These are phyloP conservation scores for Rubus parviflorus DNA, from an alignment of 306 rosid species.

Conservation along the genomic window DNA sequence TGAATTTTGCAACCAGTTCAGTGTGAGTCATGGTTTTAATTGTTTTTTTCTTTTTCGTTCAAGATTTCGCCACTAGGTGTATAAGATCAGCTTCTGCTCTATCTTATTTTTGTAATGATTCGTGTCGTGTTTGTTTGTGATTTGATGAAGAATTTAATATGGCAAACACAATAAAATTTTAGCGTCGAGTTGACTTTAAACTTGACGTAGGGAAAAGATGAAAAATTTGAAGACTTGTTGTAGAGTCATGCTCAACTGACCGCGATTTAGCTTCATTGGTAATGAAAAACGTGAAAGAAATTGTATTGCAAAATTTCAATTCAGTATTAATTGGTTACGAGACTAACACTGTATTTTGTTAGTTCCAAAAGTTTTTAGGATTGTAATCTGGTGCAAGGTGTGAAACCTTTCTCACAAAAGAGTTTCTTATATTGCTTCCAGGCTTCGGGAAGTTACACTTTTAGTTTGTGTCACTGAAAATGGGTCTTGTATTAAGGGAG, in stretches of 20 bases:
- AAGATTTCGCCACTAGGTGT: not conserved
- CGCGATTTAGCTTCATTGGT: not conserved
- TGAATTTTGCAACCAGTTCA: slow-evolving; percentile 13
- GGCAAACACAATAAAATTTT: not conserved
- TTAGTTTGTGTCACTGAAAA: not conserved
- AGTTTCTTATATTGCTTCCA: not conserved
- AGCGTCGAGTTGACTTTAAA: not conserved
- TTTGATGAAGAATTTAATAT: not conserved
- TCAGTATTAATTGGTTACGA: not conserved
- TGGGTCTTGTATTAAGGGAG: not conserved
- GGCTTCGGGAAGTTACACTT: not conserved
- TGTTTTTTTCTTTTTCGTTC: not conserved
- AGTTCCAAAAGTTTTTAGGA: not conserved
- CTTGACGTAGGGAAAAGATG: not conserved
- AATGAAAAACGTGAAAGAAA: not conserved
- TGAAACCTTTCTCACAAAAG: not conserved
- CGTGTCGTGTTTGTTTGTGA: not conserved
- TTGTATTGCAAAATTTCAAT: not conserved
- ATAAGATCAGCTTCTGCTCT: slow-evolving; percentile 4
- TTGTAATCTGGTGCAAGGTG: not conserved
- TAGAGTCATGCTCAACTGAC: not conserved
- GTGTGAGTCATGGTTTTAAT: slow-evolving; percentile 3
- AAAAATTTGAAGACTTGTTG: not conserved
- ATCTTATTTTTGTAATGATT: not conserved
- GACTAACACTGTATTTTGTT: not conserved